Conservation (phyloP, 192 early-diverging fungal species). For the Gonapodya prolifera region DNA sequence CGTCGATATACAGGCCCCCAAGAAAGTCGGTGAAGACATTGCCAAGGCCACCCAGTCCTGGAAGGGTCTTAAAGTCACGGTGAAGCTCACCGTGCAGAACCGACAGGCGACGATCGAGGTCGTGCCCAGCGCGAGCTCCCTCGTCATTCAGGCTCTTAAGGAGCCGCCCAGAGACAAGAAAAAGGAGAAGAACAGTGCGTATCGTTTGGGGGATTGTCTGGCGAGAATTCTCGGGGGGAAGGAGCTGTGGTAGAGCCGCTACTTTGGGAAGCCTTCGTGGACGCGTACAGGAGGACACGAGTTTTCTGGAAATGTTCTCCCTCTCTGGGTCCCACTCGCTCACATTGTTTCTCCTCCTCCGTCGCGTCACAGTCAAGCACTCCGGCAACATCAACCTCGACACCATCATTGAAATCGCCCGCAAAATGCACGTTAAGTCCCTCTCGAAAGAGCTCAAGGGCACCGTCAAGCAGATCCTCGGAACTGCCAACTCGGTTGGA, state of each 20-base stretch:
- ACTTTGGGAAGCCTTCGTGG: no score
- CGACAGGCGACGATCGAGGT: constrained; percentile 96
- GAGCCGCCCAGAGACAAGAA: constrained; percentile 94
- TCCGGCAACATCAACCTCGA: constrained; percentile 88
- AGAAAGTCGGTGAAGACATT: constrained; percentile 99
- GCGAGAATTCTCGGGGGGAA: no score
- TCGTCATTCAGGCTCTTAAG: constrained; percentile 95
- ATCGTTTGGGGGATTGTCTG: neutral
- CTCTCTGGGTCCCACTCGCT: constrained; percentile 3
- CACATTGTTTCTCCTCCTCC: constrained; percentile 7
- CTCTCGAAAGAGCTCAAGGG: constrained; percentile 85
- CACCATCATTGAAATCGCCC: constrained; percentile 90
- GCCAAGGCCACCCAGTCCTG: constrained; percentile 98
- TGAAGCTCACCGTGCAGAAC: constrained; percentile 98
- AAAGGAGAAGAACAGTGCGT: constrained; percentile 98
- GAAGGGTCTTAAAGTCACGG: constrained; percentile 98
- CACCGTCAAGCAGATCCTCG: constrained; percentile 93
- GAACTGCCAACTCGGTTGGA: constrained; percentile 60
- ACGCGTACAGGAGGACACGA: neutral
- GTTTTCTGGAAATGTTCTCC: neutral
- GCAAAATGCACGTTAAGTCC: constrained; percentile 89
- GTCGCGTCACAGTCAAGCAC: constrained; percentile 57
- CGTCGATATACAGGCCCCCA: constrained; percentile 82
- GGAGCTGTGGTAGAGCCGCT: no score
- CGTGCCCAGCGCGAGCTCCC: constrained; percentile 89